These are phyloP conservation scores for Rhytidiadelphus loreus DNA, from an alignment of 225 moss, liverwort and hornwort species.

Conservation along the genomic window DNA sequence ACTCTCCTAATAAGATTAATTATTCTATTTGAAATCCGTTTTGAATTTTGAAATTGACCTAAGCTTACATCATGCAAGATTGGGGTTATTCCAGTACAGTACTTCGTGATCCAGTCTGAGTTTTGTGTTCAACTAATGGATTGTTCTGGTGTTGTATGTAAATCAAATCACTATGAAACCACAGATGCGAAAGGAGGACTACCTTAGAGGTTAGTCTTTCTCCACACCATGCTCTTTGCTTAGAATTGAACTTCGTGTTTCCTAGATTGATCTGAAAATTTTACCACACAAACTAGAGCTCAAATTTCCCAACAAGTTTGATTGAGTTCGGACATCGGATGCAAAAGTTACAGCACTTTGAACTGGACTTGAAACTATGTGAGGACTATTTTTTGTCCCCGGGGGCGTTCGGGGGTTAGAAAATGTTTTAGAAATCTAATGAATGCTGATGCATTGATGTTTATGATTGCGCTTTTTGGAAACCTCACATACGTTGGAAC, in stretches of 20 bases:
- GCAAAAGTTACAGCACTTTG: too few relatives aligned
- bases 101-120: neutral
- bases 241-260: neutral
- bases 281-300: too few relatives aligned
- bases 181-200: constrained; percentile 40
- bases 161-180: neutral
- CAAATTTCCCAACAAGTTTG: too few relatives aligned
- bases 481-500: constrained; percentile 68
- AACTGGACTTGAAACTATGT: too few relatives aligned
- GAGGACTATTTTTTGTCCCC: too few relatives aligned
- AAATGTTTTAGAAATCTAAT: neutral
- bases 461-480: constrained; percentile 64
- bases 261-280: too few relatives aligned
- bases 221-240: neutral
- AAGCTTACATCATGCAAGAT: neutral
- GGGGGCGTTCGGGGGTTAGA: too few relatives aligned
- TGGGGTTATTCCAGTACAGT: neutral
- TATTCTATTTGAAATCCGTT: neutral
- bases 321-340: too few relatives aligned
- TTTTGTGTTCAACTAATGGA: neutral
- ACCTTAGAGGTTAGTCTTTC: constrained; percentile 42
- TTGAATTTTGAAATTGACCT: neutral
- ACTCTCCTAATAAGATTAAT: neutral
- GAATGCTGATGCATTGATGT: constrained; percentile 20
- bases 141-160: neutral